Evolutionary conservation across 2,329 filamentous ascomycete species (phyloP).

Genomic region (Penicillium sp.): DNA sequence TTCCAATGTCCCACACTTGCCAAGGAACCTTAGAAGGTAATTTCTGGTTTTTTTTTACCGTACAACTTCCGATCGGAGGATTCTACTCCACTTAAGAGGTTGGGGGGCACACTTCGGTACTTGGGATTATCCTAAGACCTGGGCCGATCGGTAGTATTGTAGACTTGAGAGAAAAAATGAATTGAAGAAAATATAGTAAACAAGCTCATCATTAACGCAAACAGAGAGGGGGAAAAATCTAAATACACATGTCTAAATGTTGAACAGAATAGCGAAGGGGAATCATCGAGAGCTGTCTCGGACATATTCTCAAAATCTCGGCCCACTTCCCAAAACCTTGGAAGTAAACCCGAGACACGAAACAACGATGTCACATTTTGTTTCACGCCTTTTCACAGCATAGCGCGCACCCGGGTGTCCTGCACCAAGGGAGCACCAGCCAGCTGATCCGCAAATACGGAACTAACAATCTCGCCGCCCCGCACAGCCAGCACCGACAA

Average conservation of each 20-base stretch:
- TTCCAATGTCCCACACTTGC: neutral
- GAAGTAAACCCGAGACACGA: neutral
- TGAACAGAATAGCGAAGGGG: neutral
- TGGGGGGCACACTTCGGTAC: neutral
- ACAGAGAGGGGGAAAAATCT: neutral
- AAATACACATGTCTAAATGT: slow-evolving; percentile 9
- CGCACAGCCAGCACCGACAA: slow-evolving; percentile 73
- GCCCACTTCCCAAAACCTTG: neutral
- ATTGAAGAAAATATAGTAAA: neutral
- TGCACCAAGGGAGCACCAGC: slow-evolving; percentile 28
- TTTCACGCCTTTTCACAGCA: slow-evolving; percentile 24
- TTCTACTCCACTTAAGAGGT: neutral
- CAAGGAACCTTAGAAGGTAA: neutral
- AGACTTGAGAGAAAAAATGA: neutral
- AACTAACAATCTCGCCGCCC: slow-evolving; percentile 73
- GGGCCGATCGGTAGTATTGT: neutral
- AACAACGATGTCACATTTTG: neutral
- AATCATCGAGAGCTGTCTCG: slow-evolving; percentile 7
- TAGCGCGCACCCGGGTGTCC: slow-evolving; percentile 34
- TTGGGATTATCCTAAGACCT: neutral
- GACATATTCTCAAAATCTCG: neutral
- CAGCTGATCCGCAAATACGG: slow-evolving; percentile 60
- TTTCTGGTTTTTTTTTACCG: neutral
- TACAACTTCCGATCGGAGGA: neutral
- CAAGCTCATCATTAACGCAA: slow-evolving; percentile 5